Evolutionary conservation across 73 alveolate species (phyloP).

Genomic region (Tetrahymena malaccensis): DNA sequence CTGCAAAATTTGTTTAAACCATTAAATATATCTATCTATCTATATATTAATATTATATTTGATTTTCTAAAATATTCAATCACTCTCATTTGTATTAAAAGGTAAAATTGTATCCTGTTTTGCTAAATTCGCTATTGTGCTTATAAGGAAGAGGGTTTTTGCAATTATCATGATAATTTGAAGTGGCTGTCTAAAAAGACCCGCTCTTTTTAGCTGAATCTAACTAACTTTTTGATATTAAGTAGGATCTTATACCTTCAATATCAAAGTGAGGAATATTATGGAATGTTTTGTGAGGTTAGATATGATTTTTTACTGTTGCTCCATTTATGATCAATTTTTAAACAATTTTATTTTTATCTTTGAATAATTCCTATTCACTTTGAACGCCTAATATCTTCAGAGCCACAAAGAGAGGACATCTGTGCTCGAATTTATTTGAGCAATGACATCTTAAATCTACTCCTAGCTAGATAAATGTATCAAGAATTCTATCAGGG

Average conservation of each 20-base stretch:
- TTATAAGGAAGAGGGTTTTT: neutral
- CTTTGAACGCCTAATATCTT: neutral
- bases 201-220: neutral
- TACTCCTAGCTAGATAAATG: neutral
- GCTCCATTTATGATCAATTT: neutral
- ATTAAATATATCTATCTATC: neutral
- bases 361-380: neutral
- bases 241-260: neutral
- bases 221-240: neutral
- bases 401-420: conserved; percentile 21
- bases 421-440: conserved; percentile 38
- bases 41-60: neutral
- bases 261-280: neutral
- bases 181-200: neutral
- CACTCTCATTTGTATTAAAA: neutral
- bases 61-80: neutral
- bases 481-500: neutral
- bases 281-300: neutral
- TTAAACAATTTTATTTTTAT: neutral
- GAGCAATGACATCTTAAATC: conserved; percentile 42
- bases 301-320: neutral
- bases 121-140: neutral
- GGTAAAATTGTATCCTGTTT: neutral
- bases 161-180: neutral
- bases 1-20: neutral